phyloP scores from a whole-genome alignment of 2,329 filamentous ascomycete genomes.

The Trichoderma sp. region DNA sequence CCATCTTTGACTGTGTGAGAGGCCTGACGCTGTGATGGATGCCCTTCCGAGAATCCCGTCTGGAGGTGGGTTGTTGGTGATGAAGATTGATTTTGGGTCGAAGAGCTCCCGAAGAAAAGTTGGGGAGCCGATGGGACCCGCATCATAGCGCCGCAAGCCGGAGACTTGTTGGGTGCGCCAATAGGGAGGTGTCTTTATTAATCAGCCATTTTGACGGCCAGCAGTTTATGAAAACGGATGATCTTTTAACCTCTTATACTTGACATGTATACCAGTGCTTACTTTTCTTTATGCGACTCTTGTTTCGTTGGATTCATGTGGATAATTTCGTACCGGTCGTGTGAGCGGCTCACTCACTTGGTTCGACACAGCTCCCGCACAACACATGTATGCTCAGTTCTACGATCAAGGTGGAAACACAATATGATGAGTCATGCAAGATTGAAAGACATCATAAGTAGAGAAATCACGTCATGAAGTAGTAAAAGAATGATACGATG shows the following conservation, averaged over 20 bases:
- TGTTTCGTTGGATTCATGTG: not conserved
- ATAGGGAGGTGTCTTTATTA: slow-evolving; percentile 10
- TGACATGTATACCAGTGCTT: not conserved
- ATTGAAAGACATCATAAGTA: not conserved
- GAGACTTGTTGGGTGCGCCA: slow-evolving; percentile 5
- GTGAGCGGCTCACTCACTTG: not conserved
- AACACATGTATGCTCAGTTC: not conserved
- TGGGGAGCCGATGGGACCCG: slow-evolving; percentile 31
- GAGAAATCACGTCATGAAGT: not conserved
- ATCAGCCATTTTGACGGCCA: not conserved
- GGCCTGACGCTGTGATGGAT: not conserved
- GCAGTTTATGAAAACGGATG: not conserved
- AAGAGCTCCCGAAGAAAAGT: slow-evolving; percentile 27
- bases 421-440: not conserved
- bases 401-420: not conserved
- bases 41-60: slow-evolving; percentile 11
- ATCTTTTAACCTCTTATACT: not conserved
- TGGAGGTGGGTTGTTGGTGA: not conserved
- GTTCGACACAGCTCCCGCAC: not conserved
- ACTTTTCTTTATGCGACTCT: not conserved
- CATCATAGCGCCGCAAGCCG: slow-evolving; percentile 25
- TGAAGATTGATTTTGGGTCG: not conserved
- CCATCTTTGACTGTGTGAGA: slow-evolving; percentile 36
- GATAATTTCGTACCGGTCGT: not conserved
- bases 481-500: not conserved